Evolutionary conservation across 768 basidiomycete genomes (phyloP), one percentile per base, ranked within the genome.

Genomic region (Lentinus tigrinus): DNA sequence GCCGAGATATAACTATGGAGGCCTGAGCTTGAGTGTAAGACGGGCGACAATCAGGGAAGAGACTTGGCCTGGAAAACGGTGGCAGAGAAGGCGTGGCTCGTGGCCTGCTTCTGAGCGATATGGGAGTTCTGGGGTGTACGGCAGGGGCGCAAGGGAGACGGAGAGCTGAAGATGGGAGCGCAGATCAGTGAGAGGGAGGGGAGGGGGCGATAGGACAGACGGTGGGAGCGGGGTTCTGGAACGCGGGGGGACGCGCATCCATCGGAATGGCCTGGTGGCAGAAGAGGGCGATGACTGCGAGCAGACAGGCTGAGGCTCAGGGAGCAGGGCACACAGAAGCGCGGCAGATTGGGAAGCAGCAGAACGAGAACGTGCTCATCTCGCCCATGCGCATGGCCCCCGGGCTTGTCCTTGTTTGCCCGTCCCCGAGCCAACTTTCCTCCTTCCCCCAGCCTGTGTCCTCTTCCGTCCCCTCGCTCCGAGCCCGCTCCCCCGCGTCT

Each of bases 361-460:
- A 42, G 24, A 16, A 44, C 19, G 38, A 36, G 47, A 61, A 56
- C 50, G 51, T 52, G 60, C 17, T 9, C 43, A 36, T 8, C 54
- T 36, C 16, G 16, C 53, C 43, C 31, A 36, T 17, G 24, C 47
- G 52, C 58, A 34, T 26, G 38, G 9, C 26, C 48, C 38, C 16
- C n/a, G n/a, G n/a, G 61, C 58, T 65, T 65, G 64, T 36, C 58
- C 61, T 65, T 65, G 64, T 65, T 65, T 65, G 56, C 58, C 44
- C 56, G 34, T 16, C 17, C 39, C 50, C 38, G 11, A n/a, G n/a
- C n/a, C n/a, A 17, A 31, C 21, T 39, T 19, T 28, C 39, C 56
- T 43, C 36, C 47, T 28, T 16, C 44, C 26, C 42, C 52, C 44
- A 16, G 34, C 44, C 28, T 48, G n/a, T n/a, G n/a, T n/a, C n/a